A percentile compares a stretch with the other conserved stretches of the same genome.
Conservation (phyloP, 164 flowering plant species). For the Akebia trifoliata region DNA sequence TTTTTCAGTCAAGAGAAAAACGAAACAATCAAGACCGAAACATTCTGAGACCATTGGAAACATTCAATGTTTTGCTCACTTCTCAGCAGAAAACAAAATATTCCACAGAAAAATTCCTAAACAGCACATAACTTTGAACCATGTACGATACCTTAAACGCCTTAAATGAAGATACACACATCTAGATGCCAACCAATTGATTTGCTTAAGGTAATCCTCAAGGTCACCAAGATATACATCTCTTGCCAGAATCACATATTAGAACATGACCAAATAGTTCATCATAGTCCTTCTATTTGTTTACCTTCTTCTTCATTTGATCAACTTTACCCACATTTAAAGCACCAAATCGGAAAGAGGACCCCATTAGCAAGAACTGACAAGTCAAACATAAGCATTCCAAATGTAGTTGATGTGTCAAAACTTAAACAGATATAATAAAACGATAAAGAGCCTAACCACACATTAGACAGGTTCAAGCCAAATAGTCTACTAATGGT, state of each 20-base stretch:
- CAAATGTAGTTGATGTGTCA: not conserved
- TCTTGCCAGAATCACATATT: not conserved
- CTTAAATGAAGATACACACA: not conserved
- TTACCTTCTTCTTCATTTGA: not conserved
- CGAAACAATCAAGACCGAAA: too few species aligned
- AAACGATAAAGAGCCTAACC: not conserved
- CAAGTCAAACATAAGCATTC: not conserved
- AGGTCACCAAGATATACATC: not conserved
- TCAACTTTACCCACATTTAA: not conserved
- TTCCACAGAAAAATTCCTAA: too few species aligned
- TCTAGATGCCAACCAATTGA: not conserved
- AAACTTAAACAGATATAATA: not conserved
- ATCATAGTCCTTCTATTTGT: not conserved
- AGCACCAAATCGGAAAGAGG: not conserved
- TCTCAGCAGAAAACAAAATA: too few species aligned
- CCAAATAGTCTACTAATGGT: not conserved
- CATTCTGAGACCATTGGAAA: too few species aligned
- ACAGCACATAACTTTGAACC: too few species aligned
- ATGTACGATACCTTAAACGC: too few species aligned
- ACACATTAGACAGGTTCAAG: not conserved
- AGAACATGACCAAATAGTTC: not conserved
- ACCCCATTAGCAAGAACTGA: not conserved
- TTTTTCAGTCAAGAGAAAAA: too few species aligned
- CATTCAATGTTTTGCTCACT: too few species aligned
- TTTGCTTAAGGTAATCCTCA: not conserved